Evolutionary conservation across 176 grass and related monocot species (phyloP).

Genomic region (Avena atlantica): DNA sequence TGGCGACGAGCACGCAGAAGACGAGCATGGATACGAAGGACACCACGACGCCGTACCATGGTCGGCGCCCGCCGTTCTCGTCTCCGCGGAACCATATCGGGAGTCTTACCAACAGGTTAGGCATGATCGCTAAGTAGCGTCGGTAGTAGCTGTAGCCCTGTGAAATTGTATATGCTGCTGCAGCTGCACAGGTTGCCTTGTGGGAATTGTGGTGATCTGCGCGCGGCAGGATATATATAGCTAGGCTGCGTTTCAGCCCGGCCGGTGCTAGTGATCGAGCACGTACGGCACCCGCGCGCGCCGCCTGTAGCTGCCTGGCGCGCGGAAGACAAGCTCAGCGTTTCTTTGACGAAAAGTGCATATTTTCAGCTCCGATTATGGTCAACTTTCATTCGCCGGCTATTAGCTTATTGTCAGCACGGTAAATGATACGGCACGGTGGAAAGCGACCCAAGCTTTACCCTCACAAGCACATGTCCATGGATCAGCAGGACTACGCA

Average conservation of each 20-base stretch:
- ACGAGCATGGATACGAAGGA: conserved; percentile 1
- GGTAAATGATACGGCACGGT: not conserved
- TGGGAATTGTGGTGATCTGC: not conserved
- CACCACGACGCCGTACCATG: conserved; percentile 30
- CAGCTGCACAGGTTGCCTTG: not conserved
- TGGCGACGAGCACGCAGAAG: conserved; percentile 43
- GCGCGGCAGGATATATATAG: not conserved
- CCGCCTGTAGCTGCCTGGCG: not conserved
- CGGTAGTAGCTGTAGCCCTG: not conserved
- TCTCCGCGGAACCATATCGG: not conserved
- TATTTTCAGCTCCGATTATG: not conserved
- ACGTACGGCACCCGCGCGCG: not conserved
- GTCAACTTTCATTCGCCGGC: conserved; percentile 26
- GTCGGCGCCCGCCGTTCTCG: not conserved
- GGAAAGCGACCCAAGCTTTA: not conserved
- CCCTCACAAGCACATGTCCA: too few species aligned
- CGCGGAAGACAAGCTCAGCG: conserved; percentile 18
- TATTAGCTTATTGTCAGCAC: not conserved
- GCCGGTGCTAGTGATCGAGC: not conserved
- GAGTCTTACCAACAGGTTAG: not conserved
- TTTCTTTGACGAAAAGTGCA: conserved; percentile 2
- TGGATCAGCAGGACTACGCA: too few species aligned
- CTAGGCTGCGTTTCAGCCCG: conserved; percentile 9
- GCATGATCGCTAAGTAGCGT: conserved; percentile 6
- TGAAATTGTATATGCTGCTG: not conserved